Conservation (phyloP, 192 early-diverging fungal genomes). For the Diversispora epigaea region DNA sequence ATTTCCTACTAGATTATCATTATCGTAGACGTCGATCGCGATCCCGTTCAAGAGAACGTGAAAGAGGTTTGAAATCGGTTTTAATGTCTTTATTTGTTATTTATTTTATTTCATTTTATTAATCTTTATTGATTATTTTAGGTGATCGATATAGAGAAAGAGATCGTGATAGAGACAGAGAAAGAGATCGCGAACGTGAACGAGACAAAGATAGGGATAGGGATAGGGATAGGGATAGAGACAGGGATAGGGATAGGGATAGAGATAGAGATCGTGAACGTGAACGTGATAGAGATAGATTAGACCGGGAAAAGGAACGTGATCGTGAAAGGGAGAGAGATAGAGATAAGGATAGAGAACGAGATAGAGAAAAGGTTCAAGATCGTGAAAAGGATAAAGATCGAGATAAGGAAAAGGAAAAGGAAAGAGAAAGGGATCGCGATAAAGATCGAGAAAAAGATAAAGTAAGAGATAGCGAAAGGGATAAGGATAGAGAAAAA, state of each 20-base stretch:
- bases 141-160: slow-evolving; percentile 35
- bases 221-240: slow-evolving; percentile 46
- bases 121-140: not conserved
- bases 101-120: not conserved
- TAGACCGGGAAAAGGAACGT: not conserved
- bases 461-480: not conserved
- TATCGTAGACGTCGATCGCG: slow-evolving; percentile 35
- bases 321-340: slow-evolving; percentile 15
- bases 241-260: slow-evolving; percentile 35
- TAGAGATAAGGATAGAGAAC: not conserved
- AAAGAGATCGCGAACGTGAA: slow-evolving; percentile 2
- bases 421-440: not conserved
- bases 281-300: slow-evolving; percentile 30
- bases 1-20: slow-evolving; percentile 22
- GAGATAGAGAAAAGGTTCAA: slow-evolving; percentile 5
- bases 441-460: not conserved
- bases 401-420: not conserved
- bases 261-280: slow-evolving; percentile 30
- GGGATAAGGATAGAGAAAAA: slow-evolving; percentile 3
- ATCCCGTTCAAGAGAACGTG: slow-evolving; percentile 29
- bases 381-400: slow-evolving; percentile 13
- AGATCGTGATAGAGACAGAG: slow-evolving; percentile 34
- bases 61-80: slow-evolving; percentile 5
- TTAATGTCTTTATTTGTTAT: not conserved
- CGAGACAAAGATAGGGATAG: slow-evolving; percentile 33